A percentile compares a stretch with the other conserved stretches of the same genome.
Conservation (phyloP, 169 alveolate species). For the Plasmodium sp. region DNA sequence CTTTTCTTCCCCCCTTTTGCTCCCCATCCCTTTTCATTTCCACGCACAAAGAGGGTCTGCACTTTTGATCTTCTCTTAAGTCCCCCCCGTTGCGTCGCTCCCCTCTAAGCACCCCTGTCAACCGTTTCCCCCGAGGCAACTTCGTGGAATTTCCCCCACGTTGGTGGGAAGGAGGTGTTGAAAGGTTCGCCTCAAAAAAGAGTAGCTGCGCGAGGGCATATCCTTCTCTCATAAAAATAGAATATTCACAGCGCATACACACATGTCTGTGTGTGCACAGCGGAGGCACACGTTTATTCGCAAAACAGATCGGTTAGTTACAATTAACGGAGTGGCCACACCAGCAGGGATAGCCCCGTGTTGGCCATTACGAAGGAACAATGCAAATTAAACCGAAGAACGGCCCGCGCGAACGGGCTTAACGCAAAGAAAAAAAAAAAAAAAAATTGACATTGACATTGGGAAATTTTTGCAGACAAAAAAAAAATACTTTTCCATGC, state of each 20-base stretch:
- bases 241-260: not conserved
- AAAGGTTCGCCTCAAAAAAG: not conserved
- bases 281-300: not conserved
- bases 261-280: not conserved
- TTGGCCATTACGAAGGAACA: not conserved
- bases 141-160: not conserved
- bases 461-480: not conserved
- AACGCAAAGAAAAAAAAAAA: not conserved
- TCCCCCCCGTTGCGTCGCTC: not conserved
- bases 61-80: not conserved
- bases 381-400: not conserved
- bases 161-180: not conserved
- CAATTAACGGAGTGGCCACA: not conserved
- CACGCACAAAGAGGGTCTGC: not conserved
- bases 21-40: slow-evolving; percentile 4
- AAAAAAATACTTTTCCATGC: not conserved
- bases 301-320: not conserved
- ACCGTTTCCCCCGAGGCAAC: not conserved
- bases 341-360: not conserved
- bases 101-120: not conserved
- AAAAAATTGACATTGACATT: not conserved
- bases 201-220: not conserved
- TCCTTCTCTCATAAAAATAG: not conserved
- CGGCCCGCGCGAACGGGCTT: not conserved
- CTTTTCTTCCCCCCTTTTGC: not conserved